Evolutionary conservation across 805 yeast genomes (phyloP), one percentile per base, ranked within the genome.

Genomic region (Metschnikowia anglica): DNA sequence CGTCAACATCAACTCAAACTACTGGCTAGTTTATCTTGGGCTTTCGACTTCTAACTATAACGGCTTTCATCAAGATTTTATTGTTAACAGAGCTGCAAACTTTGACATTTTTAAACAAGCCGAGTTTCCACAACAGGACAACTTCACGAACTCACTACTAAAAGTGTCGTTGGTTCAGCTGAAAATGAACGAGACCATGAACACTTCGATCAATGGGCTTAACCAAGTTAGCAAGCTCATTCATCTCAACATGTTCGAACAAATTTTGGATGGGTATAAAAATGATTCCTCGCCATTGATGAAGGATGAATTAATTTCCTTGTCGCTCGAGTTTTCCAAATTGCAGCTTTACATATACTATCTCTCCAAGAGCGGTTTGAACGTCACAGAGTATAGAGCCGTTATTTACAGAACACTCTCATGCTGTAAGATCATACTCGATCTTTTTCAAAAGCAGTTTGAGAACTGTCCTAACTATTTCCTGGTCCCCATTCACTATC

Each of bases 221-320:
- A 44, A 46, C 42, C 55, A 53, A 20, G 60, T 65, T 8, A 49
- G 65, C 35, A 66, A 63, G 44, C 54, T 65, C 30, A 67, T 71
- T 17, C 65, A 64, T 46, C 55, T 71, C 47, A 60, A 65, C 49
- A 70, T 71, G 74, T 70, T 67, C 55, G 76, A 71, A 44, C 61
- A 59, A 10, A 70, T 70, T 24, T 50, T 71, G 36, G 54, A 58
- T 37, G 66, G 68, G 33, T 58, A 65, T 36, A 47, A 49, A 18
- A 45, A 46, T 24, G 37, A 45, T 7, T 39, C 44, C 6, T 54
- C 59, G 17, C 52, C 57, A 5, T 40, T 58, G 27, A 48, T 57
- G 21, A 25, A 42, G 15, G 29, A 44, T 17, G 56, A 55, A 43
- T 54, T 67, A 41, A 58, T 67, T 5, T 45, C 58, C 28, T 47